Evolutionary conservation across 1,139 yeast genomes (phyloP), one percentile per base, ranked within the genome.

Genomic region (Diutina pseudorugosa): DNA sequence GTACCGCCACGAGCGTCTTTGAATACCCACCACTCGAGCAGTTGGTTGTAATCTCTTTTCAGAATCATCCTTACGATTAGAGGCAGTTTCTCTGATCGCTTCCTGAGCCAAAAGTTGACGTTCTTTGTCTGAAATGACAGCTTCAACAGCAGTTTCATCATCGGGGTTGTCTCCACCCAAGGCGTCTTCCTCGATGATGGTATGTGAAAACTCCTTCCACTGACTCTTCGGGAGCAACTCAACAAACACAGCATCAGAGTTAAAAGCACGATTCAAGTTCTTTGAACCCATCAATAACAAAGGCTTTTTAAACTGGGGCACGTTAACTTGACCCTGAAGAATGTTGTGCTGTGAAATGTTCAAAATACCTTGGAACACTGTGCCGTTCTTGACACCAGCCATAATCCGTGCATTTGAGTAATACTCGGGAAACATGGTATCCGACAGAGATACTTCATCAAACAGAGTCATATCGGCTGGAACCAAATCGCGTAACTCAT

Each of bases 1-100:
- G 60, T 85, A 83, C 66, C 98, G 79, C 98, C 98, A 94, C 55
- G 94, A 88, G 66, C 99, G 80, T 68, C 90, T 85, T 51, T 83
- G 73, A 40, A 94, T 77, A 42, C 96, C 95, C 23, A 94, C 98
- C 52, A 94, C 85, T 59, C 81, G 80, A 2, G 96, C 98, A 0
- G 98, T 91, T 27, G 98, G 98, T 61, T 85, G 91, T 47, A 85
- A 69, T 58, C 76, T 78, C 49, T 63, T 64, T 41, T 74, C 71
- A 40, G 42, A n/a, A 18, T 45, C 40, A 5, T 43, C 30, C 3
- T 70, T 70, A 18, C 66, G 72, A 1, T 66, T 57, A 9, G 65
- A 59, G 6, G 67, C 58, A 7, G 72, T 70, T 43, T 77, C 80
- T 61, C 82, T 89, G 48, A 79, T 71, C 0, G 96, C 96, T 58